phyloP scores from a whole-genome alignment of 75 land plant species.

The Pinus taeda region DNA sequence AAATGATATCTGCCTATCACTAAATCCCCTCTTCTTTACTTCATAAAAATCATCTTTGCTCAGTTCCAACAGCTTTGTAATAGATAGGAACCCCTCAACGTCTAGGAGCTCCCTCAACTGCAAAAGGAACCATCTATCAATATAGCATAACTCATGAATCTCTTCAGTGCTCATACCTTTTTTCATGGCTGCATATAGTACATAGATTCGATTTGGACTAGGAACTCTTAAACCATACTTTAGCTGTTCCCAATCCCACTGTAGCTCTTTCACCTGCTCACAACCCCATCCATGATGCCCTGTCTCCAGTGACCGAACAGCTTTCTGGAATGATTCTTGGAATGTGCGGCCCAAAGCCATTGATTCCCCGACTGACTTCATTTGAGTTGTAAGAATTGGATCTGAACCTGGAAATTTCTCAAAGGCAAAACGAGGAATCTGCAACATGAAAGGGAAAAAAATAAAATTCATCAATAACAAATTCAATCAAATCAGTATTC shows the following conservation, averaged over 20 bases:
- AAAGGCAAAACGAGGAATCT: constrained; percentile 99
- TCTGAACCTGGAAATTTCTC: constrained; percentile 99
- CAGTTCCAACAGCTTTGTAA: constrained; percentile 51
- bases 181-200: constrained; percentile 96
- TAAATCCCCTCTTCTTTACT: constrained; percentile 90
- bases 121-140: constrained; percentile 94
- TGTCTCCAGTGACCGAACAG: constrained; percentile 86
- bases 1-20: constrained; percentile 95
- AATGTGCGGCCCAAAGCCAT: constrained; percentile 99
- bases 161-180: constrained; percentile 90
- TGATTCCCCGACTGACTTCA: constrained; percentile 99
- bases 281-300: constrained; percentile 98
- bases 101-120: constrained; percentile 85
- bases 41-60: constrained; percentile 81
- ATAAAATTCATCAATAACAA: neutral
- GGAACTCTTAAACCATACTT: constrained; percentile 91
- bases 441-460: constrained; percentile 15
- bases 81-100: constrained; percentile 66
- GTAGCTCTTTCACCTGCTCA: constrained; percentile 73
- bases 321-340: constrained; percentile 98
- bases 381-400: constrained; percentile 93
- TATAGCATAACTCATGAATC: constrained; percentile 73
- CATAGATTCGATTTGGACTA: constrained; percentile 88
- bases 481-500: neutral
- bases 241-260: constrained; percentile 91